Evolutionary conservation across 2,329 filamentous ascomycete species (phyloP), one percentile per base, ranked within the genome.

Genomic region (Reticulascus tulasneorum): DNA sequence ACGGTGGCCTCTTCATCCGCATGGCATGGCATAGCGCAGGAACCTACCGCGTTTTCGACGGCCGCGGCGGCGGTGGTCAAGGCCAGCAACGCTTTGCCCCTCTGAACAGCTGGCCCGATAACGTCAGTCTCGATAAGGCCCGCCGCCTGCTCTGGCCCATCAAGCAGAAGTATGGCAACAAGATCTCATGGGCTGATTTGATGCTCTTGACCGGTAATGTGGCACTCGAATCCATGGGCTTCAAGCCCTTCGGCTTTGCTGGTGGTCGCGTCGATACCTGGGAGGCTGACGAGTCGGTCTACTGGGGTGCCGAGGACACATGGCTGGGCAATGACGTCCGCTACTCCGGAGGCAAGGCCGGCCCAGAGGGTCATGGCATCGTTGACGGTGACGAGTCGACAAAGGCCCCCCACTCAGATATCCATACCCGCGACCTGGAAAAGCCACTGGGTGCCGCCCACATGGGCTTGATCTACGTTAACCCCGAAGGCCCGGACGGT

Each of bases 91-190:
- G 84, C 26, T 89, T 89, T 50, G 84, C 84, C 32, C 84, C 84
- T 5, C 77, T 89, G 55, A 88, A 88, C 74, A 79, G 79, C 67
- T 88, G 84, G 84, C 84, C 84, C 23, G 84, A 89, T 64, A 89
- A 89, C 47, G 81, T 79, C 53, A 80, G 70, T 50, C 73, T 89
- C 35, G 84, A 89, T 74, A 89, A 89, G 75, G 84, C 84, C 22
- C 84, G 84, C 38, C 83, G 84, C 45, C 75, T 89, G 36, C 67
- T 89, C 26, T 87, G 38, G 38, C 84, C 84, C 37, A 79, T 89
- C 66, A 89, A 89, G 75, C 83, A 86, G 51, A 89, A 89, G 73
- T 89, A 89, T 47, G 84, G 84, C 58, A 79, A 78, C 71, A 86
- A 85, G 70, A 84, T 89, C 60, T 88, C 84, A 0, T 89, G 84